Base-by-base conservation (phyloP, 2,329 filamentous ascomycete species). In the Diplocarpon rosae region DNA sequence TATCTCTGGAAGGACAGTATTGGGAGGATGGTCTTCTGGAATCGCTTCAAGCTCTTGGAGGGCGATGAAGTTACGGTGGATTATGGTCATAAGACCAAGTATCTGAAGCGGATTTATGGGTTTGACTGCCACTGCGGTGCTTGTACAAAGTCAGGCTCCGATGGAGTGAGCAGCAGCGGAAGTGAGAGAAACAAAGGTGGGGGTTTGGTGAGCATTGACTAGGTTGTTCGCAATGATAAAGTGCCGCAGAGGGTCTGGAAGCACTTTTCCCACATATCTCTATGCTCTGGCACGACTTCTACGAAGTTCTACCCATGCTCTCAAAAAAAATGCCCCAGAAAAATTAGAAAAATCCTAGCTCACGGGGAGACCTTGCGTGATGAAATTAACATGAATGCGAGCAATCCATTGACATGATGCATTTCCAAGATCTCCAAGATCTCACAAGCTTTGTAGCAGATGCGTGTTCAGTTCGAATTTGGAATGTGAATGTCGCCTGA, bases 51-150 rank as follows among this genome's bases (percentile, higher is more conserved):
- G 45, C 30, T 57, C n/a, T 27, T 50, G 32, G 34, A 42, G 16
- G 55, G 56, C 9, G 56, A 59, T 39, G 56, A 59, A 37, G 46
- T 59, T 9, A 55, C 52, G 9, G 47, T 59, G 13, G 52, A 57
- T 49, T 59, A 59, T 49, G 56, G 56, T 12, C 52, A 58, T 39
- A 40, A 39, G 12, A 48, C 34, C 17, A 45, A 30, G 24, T 28
- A 35, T 8, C 37, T 58, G 41, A 49, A 52, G 43, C 48, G 31
- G 14, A 52, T 48, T 20, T 59, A 58, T 48, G 56, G 56, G 1
- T 59, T 60, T 47, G 56, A 53, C 9, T 59, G 57, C 46, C 17
- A 29, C 14, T 60, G 57, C 51, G 49, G 49, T 6, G 48, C 43
- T 9, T 55, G 53, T 42, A 51, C 40, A 24, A 49, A 49, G 32